phyloP scores from a whole-genome alignment of 805 yeast genomes.

The Ogataea corticis region DNA sequence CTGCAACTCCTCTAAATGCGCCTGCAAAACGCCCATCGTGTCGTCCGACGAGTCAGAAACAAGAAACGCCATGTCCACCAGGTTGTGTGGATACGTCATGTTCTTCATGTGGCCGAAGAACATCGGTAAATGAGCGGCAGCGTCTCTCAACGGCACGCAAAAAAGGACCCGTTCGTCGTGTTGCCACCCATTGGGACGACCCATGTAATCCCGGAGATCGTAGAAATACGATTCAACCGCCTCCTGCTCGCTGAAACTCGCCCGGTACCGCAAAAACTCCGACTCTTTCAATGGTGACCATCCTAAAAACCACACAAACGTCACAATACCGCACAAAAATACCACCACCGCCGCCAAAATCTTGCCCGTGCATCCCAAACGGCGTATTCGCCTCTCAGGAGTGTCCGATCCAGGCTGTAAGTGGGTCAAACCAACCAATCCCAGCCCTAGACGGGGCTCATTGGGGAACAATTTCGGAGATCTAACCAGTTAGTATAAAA shows the following conservation, averaged over 20 bases:
- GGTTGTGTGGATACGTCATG: conserved; percentile 56
- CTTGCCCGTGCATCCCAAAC: not conserved
- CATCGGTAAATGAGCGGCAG: conserved; percentile 62
- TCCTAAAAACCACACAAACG: not conserved
- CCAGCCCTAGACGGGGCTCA: not conserved
- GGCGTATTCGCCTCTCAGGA: not conserved
- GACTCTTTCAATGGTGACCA: not conserved
- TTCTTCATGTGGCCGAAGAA: conserved; percentile 57
- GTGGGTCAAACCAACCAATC: not conserved
- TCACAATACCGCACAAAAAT: not conserved
- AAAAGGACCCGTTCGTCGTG: conserved; percentile 51
- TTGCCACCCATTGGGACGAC: conserved; percentile 54
- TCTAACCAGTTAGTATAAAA: conserved; percentile 2
- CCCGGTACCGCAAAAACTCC: conserved; percentile 15
- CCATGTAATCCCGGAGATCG: conserved; percentile 46
- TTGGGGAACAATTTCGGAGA: conserved; percentile 19
- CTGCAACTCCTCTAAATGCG: conserved; percentile 63
- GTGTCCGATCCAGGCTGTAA: not conserved
- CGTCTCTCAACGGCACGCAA: conserved; percentile 61
- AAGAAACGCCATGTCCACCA: conserved; percentile 69
- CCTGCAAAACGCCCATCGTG: conserved; percentile 69
- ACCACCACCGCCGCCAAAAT: not conserved
- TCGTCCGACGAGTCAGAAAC: conserved; percentile 90
- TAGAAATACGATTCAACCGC: conserved; percentile 26
- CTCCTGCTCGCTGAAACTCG: conserved; percentile 15